Percentiles rank a stretch among this genome's conserved stretches.
phyloP scores from a whole-genome alignment of 805 yeast species.

The Monosporozyma aerobia region DNA sequence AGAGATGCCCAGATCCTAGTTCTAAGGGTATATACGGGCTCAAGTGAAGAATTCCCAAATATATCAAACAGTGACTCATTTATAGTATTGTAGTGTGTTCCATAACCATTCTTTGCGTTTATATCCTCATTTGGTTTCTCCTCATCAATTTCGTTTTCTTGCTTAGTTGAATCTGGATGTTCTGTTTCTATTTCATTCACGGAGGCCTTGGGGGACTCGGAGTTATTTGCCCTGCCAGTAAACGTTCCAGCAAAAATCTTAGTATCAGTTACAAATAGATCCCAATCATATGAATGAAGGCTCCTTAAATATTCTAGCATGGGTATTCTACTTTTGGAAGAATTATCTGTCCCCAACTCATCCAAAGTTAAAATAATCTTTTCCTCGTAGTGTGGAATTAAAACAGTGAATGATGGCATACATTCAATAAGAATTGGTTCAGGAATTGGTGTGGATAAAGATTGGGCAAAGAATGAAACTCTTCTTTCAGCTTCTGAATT shows the following conservation, averaged over 20 bases:
- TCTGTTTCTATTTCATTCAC: background rate
- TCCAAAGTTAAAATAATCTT: constrained; percentile 66
- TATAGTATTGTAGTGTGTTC: constrained; percentile 31
- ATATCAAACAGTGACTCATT: constrained; percentile 63
- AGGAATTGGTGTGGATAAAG: constrained; percentile 77
- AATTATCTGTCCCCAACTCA: constrained; percentile 69
- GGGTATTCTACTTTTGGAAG: constrained; percentile 50
- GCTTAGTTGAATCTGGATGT: background rate
- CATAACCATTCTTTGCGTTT: background rate
- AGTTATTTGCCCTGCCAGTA: background rate
- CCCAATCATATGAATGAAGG: constrained; percentile 71
- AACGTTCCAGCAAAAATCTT: constrained; percentile 41
- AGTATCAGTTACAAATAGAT: constrained; percentile 66
- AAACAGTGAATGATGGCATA: constrained; percentile 76
- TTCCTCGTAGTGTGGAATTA: constrained; percentile 82
- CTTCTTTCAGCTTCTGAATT: constrained; percentile 76
- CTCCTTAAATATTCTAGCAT: constrained; percentile 71
- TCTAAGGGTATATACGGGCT: constrained; percentile 53
- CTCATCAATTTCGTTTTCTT: background rate
- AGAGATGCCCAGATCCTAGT: constrained; percentile 85
- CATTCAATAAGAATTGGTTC: constrained; percentile 54
- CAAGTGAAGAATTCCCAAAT: constrained; percentile 61
- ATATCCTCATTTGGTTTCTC: background rate
- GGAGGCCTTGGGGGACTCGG: background rate
- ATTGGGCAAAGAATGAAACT: constrained; percentile 82